phyloP scores from a whole-genome alignment of 1,284 basidiomycete genomes.

The Trichosporon sp. region DNA sequence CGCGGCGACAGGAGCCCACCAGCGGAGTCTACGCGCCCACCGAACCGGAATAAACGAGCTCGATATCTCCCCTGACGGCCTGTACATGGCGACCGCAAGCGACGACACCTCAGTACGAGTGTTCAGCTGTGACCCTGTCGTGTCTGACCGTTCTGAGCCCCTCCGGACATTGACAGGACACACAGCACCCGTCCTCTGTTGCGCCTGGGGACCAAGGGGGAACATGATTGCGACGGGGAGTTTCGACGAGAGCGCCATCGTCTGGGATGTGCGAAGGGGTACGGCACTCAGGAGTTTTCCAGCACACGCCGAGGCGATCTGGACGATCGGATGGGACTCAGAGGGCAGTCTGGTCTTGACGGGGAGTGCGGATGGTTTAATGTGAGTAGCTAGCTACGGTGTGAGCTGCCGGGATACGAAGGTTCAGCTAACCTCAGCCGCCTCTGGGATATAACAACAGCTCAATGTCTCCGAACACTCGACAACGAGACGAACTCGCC shows the following conservation, averaged over 20 bases:
- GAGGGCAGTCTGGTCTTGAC: constrained; percentile 94
- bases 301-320: constrained; percentile 96
- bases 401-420: background rate
- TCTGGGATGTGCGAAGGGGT: constrained; percentile 93
- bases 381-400: constrained; percentile 66
- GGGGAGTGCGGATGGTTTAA: constrained; percentile 92
- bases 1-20: constrained; percentile 39
- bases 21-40: constrained; percentile 39
- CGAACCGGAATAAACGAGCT: constrained; percentile 76
- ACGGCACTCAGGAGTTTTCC: constrained; percentile 78
- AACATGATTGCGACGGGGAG: constrained; percentile 89
- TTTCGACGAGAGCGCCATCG: constrained; percentile 89
- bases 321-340: constrained; percentile 86
- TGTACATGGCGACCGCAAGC: constrained; percentile 82
- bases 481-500: constrained; percentile 95
- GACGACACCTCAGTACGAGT: constrained; percentile 64
- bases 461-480: constrained; percentile 94
- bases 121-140: constrained; percentile 22
- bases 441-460: constrained; percentile 94
- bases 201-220: constrained; percentile 84
- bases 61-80: constrained; percentile 78
- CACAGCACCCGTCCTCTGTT: constrained; percentile 90
- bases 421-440: constrained; percentile 63
- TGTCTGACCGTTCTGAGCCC: constrained; percentile 21
- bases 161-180: constrained; percentile 71